Evolutionary conservation across 192 early-diverging fungal genomes (phyloP).

Genomic region (Coemansia umbellata): DNA sequence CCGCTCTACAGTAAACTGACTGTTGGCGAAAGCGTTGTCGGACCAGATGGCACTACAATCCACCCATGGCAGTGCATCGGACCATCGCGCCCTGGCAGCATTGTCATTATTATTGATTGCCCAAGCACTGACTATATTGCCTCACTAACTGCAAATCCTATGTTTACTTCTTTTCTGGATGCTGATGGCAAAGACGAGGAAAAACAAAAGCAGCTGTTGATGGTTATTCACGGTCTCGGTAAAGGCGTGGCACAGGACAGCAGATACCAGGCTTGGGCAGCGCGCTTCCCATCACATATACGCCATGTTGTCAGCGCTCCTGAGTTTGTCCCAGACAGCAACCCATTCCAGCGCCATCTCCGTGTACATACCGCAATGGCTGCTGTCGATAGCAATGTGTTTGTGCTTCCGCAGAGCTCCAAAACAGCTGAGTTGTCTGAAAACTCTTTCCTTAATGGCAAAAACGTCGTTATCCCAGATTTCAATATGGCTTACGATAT

Average conservation of each 20-base stretch:
- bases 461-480: not conserved
- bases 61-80: conserved; percentile 67
- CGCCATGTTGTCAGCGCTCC: conserved; percentile 72
- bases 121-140: conserved; percentile 56
- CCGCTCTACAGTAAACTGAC: conserved; percentile 58
- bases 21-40: conserved; percentile 56
- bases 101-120: conserved; percentile 69
- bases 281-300: conserved; percentile 62
- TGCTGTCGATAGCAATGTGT: conserved; percentile 59
- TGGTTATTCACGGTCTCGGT: conserved; percentile 69
- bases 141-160: conserved; percentile 37
- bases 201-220: conserved; percentile 10
- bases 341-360: conserved; percentile 65
- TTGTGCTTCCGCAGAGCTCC: conserved; percentile 67
- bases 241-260: conserved; percentile 59
- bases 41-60: conserved; percentile 64
- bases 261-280: conserved; percentile 72
- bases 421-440: conserved; percentile 41
- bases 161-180: conserved; percentile 45
- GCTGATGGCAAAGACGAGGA: conserved; percentile 12
- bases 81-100: conserved; percentile 55
- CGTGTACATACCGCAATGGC: conserved; percentile 63
- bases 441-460: conserved; percentile 37
- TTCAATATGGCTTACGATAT: conserved; percentile 45
- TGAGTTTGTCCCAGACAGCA: conserved; percentile 60